Conservation (phyloP, 2,329 filamentous ascomycete genomes). For the Alternaria conjuncta region DNA sequence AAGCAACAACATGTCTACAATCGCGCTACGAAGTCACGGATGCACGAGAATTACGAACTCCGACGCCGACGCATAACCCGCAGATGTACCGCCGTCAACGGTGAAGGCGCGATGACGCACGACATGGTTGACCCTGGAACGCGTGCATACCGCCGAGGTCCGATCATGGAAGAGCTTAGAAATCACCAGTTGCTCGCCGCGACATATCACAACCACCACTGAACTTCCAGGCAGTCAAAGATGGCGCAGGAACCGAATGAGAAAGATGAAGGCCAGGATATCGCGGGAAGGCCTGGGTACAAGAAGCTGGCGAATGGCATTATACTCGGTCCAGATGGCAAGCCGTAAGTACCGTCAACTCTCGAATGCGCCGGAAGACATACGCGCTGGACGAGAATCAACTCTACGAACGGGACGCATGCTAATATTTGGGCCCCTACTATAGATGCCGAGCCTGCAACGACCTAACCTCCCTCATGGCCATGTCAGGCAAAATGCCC, state of each 20-base stretch:
- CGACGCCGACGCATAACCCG: background rate
- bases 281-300: constrained; percentile 39
- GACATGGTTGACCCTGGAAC: constrained; percentile 13
- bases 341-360: constrained; percentile 68
- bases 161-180: constrained; percentile 24
- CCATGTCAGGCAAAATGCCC: constrained; percentile 55
- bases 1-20: background rate
- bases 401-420: background rate
- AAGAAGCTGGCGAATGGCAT: constrained; percentile 73
- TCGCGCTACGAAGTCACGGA: background rate
- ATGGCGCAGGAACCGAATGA: constrained; percentile 36
- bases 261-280: constrained; percentile 33
- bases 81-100: background rate
- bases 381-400: background rate
- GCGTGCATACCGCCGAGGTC: constrained; percentile 18
- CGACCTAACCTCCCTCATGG: constrained; percentile 64
- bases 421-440: background rate
- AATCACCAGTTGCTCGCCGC: constrained; percentile 15
- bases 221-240: background rate
- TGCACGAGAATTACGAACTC: background rate
- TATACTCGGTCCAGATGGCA: constrained; percentile 79
- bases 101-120: background rate
- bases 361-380: constrained; percentile 23
- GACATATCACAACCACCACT: background rate
- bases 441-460: constrained; percentile 74